Conservation (phyloP, 805 yeast genomes). For the Wickerhamiella parazyma region DNA sequence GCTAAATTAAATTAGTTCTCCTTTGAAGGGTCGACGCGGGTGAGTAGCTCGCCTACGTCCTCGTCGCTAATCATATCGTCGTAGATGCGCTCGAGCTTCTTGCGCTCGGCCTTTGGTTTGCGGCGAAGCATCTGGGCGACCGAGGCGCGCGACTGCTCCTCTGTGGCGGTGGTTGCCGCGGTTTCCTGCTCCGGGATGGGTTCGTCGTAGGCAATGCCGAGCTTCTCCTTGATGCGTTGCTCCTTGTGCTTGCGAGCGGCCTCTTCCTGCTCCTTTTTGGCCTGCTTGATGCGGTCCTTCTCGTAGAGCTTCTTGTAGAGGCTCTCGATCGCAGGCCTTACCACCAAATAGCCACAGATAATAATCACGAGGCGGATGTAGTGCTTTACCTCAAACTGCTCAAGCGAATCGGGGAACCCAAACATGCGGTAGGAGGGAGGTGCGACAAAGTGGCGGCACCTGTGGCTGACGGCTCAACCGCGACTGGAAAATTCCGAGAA, state of each 20-base stretch:
- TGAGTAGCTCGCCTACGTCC: constrained; percentile 24
- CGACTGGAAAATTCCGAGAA: background rate
- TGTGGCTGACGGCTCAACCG: background rate
- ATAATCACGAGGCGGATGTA: constrained; percentile 23
- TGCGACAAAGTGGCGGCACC: background rate
- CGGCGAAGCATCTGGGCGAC: constrained; percentile 11
- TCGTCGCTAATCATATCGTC: constrained; percentile 25
- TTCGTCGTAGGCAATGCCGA: constrained; percentile 13
- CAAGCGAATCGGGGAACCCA: constrained; percentile 23
- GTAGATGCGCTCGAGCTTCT: constrained; percentile 12
- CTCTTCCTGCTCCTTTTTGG: constrained; percentile 19
- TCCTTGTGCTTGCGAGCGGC: constrained; percentile 18
- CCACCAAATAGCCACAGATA: constrained; percentile 20
- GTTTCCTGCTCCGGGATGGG: constrained; percentile 8
- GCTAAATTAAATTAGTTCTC: background rate
- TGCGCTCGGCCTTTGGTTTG: constrained; percentile 11
- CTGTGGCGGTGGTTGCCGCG: constrained; percentile 3
- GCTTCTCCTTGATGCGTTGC: constrained; percentile 19
- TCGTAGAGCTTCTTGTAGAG: constrained; percentile 21
- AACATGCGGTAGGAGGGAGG: constrained; percentile 14
- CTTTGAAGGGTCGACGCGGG: constrained; percentile 7
- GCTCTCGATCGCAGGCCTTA: constrained; percentile 23
- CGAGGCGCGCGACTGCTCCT: constrained; percentile 9
- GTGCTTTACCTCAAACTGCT: constrained; percentile 21
- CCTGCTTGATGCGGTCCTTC: constrained; percentile 17